Evolutionary conservation across 2,329 filamentous ascomycete species (phyloP).

Genomic region (Bisporella sp.): DNA sequence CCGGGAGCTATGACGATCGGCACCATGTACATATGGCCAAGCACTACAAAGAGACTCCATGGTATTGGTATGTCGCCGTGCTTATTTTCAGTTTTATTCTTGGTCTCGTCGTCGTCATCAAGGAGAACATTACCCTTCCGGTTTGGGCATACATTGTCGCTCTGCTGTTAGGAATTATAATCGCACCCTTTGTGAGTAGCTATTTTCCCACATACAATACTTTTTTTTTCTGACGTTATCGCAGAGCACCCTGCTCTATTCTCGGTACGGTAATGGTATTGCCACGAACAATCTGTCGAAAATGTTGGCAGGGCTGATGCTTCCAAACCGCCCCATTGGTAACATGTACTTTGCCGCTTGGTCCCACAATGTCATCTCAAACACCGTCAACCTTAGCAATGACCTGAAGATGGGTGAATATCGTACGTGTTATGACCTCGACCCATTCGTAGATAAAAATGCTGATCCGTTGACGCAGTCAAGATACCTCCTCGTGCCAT

Average conservation of each 20-base stretch:
- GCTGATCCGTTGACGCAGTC: constrained; percentile 29
- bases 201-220: rapidly evolving
- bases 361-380: constrained; percentile 49
- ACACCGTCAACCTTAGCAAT: constrained; percentile 41
- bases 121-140: constrained; percentile 29
- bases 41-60: constrained; percentile 36
- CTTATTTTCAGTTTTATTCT: constrained; percentile 29
- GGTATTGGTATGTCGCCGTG: constrained; percentile 35
- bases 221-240: constrained; percentile 8
- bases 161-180: constrained; percentile 29
- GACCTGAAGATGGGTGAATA: constrained; percentile 55
- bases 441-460: neutral
- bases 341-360: constrained; percentile 46
- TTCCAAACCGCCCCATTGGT: constrained; percentile 32
- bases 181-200: constrained; percentile 41
- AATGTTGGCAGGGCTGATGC: constrained; percentile 42
- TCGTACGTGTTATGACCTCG: constrained; percentile 28
- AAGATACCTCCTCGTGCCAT: constrained; percentile 41
- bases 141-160: constrained; percentile 38
- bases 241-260: constrained; percentile 44
- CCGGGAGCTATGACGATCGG: constrained; percentile 38
- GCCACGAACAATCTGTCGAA: constrained; percentile 51
- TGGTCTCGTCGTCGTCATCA: constrained; percentile 33
- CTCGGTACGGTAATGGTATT: constrained; percentile 48
- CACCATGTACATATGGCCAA: constrained; percentile 41